Evolutionary conservation across 768 basidiomycete species (phyloP), one percentile per base, ranked within the genome.

Genomic region (Boletus barrowsii): DNA sequence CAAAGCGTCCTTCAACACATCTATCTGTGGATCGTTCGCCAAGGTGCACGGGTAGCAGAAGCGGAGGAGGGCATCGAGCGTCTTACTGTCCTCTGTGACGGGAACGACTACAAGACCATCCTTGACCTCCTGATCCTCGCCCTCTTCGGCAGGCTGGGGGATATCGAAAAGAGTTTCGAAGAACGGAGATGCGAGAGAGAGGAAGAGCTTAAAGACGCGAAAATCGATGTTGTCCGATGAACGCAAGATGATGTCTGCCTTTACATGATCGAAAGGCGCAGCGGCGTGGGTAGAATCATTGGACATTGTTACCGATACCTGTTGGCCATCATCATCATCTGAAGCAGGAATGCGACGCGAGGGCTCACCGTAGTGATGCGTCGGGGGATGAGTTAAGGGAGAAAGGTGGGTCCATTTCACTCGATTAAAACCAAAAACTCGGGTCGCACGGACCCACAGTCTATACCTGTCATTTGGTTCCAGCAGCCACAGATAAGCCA

Each of bases 141-240:
- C 46, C 17, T 10, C 58, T 39, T 55, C 39, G 10, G 42, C 15
- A 6, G 68, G 56, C 35, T 73, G 66, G 14, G 68, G 68, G 8
- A 73, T 51, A 22, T 58, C 42, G 49, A 74, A 39, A 14, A 39
- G 37, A 2, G 37, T 39, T 18, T 39, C 37, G 37, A 39, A 39
- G 37, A 39, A 39, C n/a, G 37, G 37, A 8, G 37, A 39, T n/a
- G 37, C 37, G 37, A 39, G 37, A 14, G 37, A 39, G 37, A 39
- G 37, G 37, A 39, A 39, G 37, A 39, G 37, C 14, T 39, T 39
- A n/a, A 39, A 39, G n/a, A 39, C 37, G 14, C 37, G 37, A 14
- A 39, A 39, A 39, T 39, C 17, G 37, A n/a, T n/a, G 37, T 39
- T 39, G 37, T 39, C 37, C 8, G 37, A 39, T 15, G 37, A 15